These are phyloP conservation scores for Magnolia sinica DNA, from an alignment of 164 flowering plant species.

Conservation along the genomic window DNA sequence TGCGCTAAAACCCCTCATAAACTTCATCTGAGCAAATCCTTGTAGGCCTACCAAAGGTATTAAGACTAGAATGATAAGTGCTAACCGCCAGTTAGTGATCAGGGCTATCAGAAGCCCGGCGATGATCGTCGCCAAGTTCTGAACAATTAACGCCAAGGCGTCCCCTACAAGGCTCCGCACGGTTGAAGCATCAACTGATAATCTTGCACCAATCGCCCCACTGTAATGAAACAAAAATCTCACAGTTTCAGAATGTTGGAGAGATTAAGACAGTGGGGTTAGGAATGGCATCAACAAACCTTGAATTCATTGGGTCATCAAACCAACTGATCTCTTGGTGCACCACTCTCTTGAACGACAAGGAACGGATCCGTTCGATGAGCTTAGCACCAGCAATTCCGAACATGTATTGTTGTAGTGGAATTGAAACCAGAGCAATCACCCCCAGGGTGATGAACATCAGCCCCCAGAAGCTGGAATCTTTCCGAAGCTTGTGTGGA, in stretches of 20 bases:
- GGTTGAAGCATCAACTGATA: conserved; percentile 28
- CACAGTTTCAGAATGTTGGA: neutral
- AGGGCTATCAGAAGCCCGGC: conserved; percentile 41
- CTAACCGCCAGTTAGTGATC: conserved; percentile 40
- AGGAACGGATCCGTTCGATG: conserved; percentile 49
- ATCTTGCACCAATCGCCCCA: conserved; percentile 48
- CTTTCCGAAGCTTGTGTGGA: conserved; percentile 30
- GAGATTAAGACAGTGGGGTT: neutral
- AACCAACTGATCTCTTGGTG: conserved; percentile 74
- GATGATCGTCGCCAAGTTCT: conserved; percentile 32
- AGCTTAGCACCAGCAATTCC: conserved; percentile 66
- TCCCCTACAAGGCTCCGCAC: conserved; percentile 42
- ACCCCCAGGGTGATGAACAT: conserved; percentile 35
- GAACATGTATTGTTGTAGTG: conserved; percentile 50
- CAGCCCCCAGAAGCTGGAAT: conserved; percentile 50
- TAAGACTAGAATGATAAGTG: conserved; percentile 28
- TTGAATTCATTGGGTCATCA: conserved; percentile 61
- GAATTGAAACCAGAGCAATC: conserved; percentile 21
- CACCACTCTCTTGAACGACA: conserved; percentile 55
- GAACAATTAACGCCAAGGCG: conserved; percentile 34
- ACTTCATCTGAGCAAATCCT: conserved; percentile 31
- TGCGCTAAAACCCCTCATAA: conserved; percentile 33
- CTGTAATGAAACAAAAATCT: conserved; percentile 17
- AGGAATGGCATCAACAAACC: conserved; percentile 22
- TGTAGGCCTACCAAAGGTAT: conserved; percentile 35